phyloP scores from a whole-genome alignment of 768 basidiomycete species.

The Mycena maculata region DNA sequence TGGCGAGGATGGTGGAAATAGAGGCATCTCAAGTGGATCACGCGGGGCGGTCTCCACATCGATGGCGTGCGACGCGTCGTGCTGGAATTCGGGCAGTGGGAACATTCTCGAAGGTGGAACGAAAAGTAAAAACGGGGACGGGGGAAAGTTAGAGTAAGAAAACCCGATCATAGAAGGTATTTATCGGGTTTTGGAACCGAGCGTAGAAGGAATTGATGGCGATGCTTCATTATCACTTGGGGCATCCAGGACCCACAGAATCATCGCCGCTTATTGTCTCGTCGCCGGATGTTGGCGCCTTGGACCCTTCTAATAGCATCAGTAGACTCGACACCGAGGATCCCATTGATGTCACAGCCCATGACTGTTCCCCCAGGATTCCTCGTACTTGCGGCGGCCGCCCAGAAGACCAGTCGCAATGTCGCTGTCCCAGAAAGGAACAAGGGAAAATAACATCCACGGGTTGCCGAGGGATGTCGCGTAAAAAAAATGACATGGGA shows the following conservation, averaged over 20 bases:
- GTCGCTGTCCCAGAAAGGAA: neutral
- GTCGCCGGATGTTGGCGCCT: neutral
- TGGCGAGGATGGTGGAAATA: constrained; percentile 10
- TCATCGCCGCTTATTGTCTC: neutral
- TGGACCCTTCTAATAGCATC: neutral
- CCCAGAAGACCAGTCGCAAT: too few relatives aligned
- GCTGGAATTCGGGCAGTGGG: constrained; percentile 3
- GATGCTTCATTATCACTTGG: constrained; percentile 10
- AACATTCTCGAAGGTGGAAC: constrained; percentile 12
- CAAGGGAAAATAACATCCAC: neutral
- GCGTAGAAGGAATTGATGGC: neutral
- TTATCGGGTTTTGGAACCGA: constrained; percentile 6
- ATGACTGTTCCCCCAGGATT: neutral
- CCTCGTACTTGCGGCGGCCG: neutral
- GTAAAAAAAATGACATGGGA: neutral
- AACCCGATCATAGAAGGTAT: constrained; percentile 18
- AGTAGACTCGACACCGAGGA: neutral
- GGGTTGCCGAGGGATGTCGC: neutral
- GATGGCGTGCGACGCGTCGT: neutral
- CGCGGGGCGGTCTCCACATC: neutral
- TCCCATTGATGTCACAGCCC: constrained; percentile 7
- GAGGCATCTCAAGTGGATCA: neutral
- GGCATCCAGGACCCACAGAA: constrained; percentile 28
- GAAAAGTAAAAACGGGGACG: constrained; percentile 1
- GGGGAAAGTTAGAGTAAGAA: neutral